Evolutionary conservation across 2,329 filamentous ascomycete species (phyloP).

Genomic region (Aspergillus hortae): DNA sequence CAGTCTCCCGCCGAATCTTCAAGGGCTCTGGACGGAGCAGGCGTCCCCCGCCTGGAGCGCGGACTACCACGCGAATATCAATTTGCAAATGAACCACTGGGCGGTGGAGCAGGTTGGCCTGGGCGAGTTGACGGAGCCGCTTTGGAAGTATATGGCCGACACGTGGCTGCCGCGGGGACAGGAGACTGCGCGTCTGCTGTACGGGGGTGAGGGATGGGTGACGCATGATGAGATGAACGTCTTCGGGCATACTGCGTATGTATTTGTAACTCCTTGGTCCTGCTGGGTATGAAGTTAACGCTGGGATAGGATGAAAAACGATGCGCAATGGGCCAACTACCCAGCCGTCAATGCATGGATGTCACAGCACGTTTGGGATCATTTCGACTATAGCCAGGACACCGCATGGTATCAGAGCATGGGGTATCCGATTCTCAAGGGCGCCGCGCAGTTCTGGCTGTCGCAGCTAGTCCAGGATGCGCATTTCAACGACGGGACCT

Average conservation of each 20-base stretch:
- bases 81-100: conserved; percentile 63
- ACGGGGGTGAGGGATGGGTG: conserved; percentile 54
- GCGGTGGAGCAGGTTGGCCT: conserved; percentile 52
- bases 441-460: conserved; percentile 55
- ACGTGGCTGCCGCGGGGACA: conserved; percentile 53
- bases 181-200: conserved; percentile 53
- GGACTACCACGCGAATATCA: conserved; percentile 59
- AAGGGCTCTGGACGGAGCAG: conserved; percentile 53
- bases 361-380: conserved; percentile 58
- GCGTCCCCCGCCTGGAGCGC: conserved; percentile 48
- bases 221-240: conserved; percentile 57
- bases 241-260: conserved; percentile 51
- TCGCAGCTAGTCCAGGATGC: conserved; percentile 50
- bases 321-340: conserved; percentile 36
- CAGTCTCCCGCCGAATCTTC: conserved; percentile 55
- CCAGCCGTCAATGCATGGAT: conserved; percentile 53
- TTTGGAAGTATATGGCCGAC: conserved; percentile 53
- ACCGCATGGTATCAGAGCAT: conserved; percentile 40
- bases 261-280: neutral
- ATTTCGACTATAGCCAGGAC: conserved; percentile 54
- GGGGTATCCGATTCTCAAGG: conserved; percentile 55
- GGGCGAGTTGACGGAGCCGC: conserved; percentile 39
- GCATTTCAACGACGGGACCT: conserved; percentile 49
- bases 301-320: conserved; percentile 39
- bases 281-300: no score